Conservation (phyloP, 2,329 filamentous ascomycete species). For the Teratosphaeriaceae sp. region DNA sequence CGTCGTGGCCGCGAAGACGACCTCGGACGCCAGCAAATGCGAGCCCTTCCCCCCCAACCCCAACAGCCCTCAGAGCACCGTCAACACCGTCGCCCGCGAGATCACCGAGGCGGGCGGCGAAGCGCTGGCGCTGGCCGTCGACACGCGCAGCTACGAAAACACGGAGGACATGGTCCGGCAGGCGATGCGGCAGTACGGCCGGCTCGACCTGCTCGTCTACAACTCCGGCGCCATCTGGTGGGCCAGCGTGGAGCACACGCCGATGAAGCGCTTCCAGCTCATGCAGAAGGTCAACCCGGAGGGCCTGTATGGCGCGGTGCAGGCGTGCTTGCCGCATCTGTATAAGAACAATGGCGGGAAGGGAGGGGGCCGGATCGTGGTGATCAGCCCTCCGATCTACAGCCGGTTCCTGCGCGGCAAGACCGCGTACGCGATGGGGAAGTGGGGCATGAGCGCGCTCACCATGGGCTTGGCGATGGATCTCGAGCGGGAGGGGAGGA, state of each 20-base stretch:
- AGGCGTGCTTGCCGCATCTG: slow-evolving; percentile 63
- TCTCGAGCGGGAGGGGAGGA: slow-evolving; percentile 58
- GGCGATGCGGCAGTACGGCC: slow-evolving; percentile 50
- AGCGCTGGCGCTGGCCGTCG: slow-evolving; percentile 61
- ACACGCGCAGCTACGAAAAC: slow-evolving; percentile 59
- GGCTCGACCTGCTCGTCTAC: slow-evolving; percentile 70
- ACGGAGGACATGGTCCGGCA: slow-evolving; percentile 54
- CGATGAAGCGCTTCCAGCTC: slow-evolving; percentile 46
- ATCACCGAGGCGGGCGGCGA: slow-evolving; percentile 59
- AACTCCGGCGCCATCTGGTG: slow-evolving; percentile 77
- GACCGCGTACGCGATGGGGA: slow-evolving; percentile 72
- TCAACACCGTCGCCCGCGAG: slow-evolving; percentile 71
- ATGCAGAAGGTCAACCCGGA: slow-evolving; percentile 72
- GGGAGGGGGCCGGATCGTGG: slow-evolving; percentile 56
- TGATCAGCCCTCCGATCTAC: slow-evolving; percentile 81
- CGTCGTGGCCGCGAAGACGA: slow-evolving; percentile 70
- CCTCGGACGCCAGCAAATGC: slow-evolving; percentile 53
- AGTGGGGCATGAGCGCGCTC: slow-evolving; percentile 75
- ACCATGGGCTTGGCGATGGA: slow-evolving; percentile 81
- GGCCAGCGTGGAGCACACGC: slow-evolving; percentile 63
- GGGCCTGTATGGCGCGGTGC: slow-evolving; percentile 66
- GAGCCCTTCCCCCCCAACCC: slow-evolving; percentile 66
- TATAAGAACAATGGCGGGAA: slow-evolving; percentile 43
- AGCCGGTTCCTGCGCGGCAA: slow-evolving; percentile 79
- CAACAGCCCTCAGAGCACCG: slow-evolving; percentile 68